Base-by-base conservation (phyloP, 192 early-diverging fungal genomes). In the Linnemannia zychae region DNA sequence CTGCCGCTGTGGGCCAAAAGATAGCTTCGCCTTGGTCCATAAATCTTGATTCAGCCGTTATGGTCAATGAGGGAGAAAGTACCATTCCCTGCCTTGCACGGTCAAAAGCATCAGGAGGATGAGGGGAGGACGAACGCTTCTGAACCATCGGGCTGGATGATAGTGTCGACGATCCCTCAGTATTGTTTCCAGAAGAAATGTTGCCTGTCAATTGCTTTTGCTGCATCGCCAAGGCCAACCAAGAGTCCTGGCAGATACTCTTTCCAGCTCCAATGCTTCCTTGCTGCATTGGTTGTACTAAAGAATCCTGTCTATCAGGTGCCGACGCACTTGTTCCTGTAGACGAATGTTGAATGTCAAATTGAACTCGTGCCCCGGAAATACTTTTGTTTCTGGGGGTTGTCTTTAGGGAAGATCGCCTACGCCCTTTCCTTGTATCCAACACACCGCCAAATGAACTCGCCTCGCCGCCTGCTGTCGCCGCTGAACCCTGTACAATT, bases 331-430 rank as follows among this genome's bases (percentile, higher is more conserved):
- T 31, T 63, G 57, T n/a, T 63, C 57, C 57, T 63, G n/a, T 12
- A n/a, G 20, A 16, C 15, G 37, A 48, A 24, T 67, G 65, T 22
- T 57, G 36, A 15, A 73, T 16, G 44, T 67, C 72, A 28, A 81
- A 81, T 18, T 81, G 79, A 34, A 75, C 79, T 15, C 73, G 72
- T 24, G 48, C 44, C 36, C 79, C 79, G 1, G 73, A 24, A 4
- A 44, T 52, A n/a, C 7, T 22, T 53, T 66, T 48, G 15, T n/a
- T 38, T 2, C 40, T 74, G 49, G 37, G 57, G 28, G 57, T 28
- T 33, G 79, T 69, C 50, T 74, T 80, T 16, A 80, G 22, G 6
- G 79, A 80, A 15, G 79, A 80, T 46, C 79, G 72, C 49, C 79
- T 69, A 28, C 67, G 79, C 34, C 73, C 73, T 28, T 60, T 74